A percentile compares a stretch with the other conserved stretches of the same genome.
These are phyloP conservation scores for Claviceps cyperi DNA, from an alignment of 2,329 filamentous ascomycete species.

Conservation along the genomic window DNA sequence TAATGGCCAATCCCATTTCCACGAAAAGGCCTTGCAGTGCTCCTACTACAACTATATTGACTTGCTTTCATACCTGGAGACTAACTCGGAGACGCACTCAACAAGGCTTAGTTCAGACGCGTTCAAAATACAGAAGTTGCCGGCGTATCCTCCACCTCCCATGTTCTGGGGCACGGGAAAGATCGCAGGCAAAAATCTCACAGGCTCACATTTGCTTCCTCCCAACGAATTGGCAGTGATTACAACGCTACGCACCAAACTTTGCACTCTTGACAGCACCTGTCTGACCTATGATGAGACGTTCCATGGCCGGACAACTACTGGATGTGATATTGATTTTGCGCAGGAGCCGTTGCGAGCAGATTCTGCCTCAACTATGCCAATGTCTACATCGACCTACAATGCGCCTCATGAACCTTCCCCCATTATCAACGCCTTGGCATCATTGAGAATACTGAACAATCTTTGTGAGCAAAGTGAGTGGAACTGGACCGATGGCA, in stretches of 20 bases:
- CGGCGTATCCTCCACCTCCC: slow-evolving; percentile 41
- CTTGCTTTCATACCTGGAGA: slow-evolving; percentile 50
- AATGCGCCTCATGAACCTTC: slow-evolving; percentile 14
- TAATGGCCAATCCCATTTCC: slow-evolving; percentile 28
- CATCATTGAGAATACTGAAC: slow-evolving; percentile 57
- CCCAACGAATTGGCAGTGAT: neutral
- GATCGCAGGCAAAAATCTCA: neutral
- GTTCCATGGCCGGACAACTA: neutral
- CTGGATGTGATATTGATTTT: neutral
- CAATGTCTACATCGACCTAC: slow-evolving; percentile 4
- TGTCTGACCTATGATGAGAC: neutral
- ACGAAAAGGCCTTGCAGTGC: slow-evolving; percentile 52
- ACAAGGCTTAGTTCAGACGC: slow-evolving; percentile 23
- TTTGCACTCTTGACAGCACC: slow-evolving; percentile 2
- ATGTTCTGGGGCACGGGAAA: slow-evolving; percentile 13
- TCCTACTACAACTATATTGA: slow-evolving; percentile 63
- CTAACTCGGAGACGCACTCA: slow-evolving; percentile 35
- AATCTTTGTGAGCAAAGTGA: slow-evolving; percentile 63
- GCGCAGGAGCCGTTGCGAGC: neutral
- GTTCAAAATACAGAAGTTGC: slow-evolving; percentile 29
- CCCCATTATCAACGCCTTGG: slow-evolving; percentile 40
- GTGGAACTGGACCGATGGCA: slow-evolving; percentile 87
- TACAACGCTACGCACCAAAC: neutral
- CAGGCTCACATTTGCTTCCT: neutral
- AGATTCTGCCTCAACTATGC: slow-evolving; percentile 1